A percentile compares a stretch with the other conserved stretches of the same genome.
These are phyloP conservation scores for Xylariales sp. DNA, from an alignment of 2,329 filamentous ascomycete genomes.

Conservation along the genomic window DNA sequence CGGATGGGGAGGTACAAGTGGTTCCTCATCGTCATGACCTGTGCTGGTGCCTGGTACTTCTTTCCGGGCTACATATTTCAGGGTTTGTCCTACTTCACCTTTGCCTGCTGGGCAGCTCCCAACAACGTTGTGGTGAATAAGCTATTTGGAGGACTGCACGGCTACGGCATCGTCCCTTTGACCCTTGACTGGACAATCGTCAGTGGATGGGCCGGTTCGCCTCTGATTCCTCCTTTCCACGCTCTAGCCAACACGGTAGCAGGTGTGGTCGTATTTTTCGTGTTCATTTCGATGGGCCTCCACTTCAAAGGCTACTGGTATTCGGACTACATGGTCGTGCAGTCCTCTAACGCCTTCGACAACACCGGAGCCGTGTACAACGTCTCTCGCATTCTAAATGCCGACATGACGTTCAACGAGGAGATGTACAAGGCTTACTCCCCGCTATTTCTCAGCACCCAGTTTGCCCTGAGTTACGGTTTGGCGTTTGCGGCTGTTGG, in stretches of 20 bases:
- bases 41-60: conserved; percentile 56
- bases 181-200: conserved; percentile 65
- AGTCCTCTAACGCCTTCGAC: conserved; percentile 58
- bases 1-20: conserved; percentile 52
- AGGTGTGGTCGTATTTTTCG: conserved; percentile 50
- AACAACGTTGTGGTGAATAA: conserved; percentile 56
- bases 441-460: conserved; percentile 59
- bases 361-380: conserved; percentile 59
- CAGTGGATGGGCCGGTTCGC: conserved; percentile 51
- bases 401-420: conserved; percentile 53
- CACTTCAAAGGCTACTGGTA: conserved; percentile 56
- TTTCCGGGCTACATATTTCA: conserved; percentile 61
- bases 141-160: conserved; percentile 41
- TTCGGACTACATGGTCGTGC: conserved; percentile 57
- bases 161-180: conserved; percentile 53
- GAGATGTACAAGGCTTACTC: conserved; percentile 60
- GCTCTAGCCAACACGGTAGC: conserved; percentile 55
- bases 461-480: conserved; percentile 57
- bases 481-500: conserved; percentile 65
- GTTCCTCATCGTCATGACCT: conserved; percentile 48
- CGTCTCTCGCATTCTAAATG: conserved; percentile 53
- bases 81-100: conserved; percentile 58
- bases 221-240: conserved; percentile 55
- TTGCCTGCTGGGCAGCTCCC: conserved; percentile 57
- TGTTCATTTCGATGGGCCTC: conserved; percentile 52